Evolutionary conservation across 352 stramenopile genomes (phyloP).

Genomic region (Aphanomyces stellatus): DNA sequence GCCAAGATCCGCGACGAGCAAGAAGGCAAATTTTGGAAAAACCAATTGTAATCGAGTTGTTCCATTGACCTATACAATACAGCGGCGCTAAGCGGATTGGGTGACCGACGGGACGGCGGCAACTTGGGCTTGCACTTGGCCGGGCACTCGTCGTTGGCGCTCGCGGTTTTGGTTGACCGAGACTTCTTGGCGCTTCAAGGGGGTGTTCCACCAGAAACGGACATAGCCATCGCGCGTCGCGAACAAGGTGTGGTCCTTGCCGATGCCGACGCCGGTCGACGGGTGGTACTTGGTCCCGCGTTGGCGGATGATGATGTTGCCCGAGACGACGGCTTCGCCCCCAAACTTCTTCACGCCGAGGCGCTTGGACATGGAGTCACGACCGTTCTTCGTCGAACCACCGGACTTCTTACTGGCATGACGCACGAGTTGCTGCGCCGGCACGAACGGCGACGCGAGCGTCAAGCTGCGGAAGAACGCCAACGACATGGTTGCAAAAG

Average conservation of each 20-base stretch:
- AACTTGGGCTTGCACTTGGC: no score
- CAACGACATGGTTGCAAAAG: constrained; percentile 11
- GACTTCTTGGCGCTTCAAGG: constrained; percentile 78
- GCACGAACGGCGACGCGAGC: neutral
- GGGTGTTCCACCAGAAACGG: constrained; percentile 86
- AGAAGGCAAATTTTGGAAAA: constrained; percentile 12
- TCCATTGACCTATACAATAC: constrained; percentile 15
- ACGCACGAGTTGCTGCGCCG: constrained; percentile 8
- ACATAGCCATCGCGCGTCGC: constrained; percentile 82
- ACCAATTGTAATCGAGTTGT: neutral
- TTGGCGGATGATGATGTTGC: constrained; percentile 98
- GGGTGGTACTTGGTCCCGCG: constrained; percentile 94
- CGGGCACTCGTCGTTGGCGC: constrained; percentile 32
- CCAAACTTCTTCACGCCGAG: constrained; percentile 97
- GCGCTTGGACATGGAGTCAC: constrained; percentile 94
- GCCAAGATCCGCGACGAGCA: constrained; percentile 8
- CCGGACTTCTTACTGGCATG: constrained; percentile 94
- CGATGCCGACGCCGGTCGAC: constrained; percentile 90
- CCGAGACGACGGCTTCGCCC: constrained; percentile 81
- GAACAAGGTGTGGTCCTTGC: constrained; percentile 93
- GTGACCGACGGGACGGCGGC: no score
- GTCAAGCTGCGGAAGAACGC: constrained; percentile 20
- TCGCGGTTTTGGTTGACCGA: constrained; percentile 71
- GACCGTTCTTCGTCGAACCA: constrained; percentile 96
- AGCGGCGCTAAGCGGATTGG: neutral